These are phyloP conservation scores for Brettanomyces bruxellensis DNA, from an alignment of 805 yeast species.

Conservation along the genomic window DNA sequence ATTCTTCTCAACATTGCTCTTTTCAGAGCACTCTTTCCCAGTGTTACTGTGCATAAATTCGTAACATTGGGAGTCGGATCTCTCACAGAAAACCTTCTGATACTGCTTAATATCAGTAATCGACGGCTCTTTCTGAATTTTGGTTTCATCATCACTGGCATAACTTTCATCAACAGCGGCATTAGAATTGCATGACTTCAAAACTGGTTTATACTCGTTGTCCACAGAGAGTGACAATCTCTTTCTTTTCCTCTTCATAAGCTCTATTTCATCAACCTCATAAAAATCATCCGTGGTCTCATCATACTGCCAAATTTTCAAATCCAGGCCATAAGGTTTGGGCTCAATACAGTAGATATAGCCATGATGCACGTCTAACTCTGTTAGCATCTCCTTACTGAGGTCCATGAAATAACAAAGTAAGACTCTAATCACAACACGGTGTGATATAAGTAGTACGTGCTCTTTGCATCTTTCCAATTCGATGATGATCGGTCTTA, in stretches of 20 bases:
- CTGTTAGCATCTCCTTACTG: constrained; percentile 28
- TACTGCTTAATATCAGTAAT: constrained; percentile 4
- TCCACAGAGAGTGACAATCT: constrained; percentile 20
- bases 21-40: no score
- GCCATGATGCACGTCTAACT: constrained; percentile 28
- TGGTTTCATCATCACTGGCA: constrained; percentile 1
- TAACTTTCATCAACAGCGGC: constrained; percentile 11
- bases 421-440: constrained; percentile 27
- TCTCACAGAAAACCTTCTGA: constrained; percentile 10
- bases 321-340: constrained; percentile 29
- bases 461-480: constrained; percentile 27
- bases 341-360: constrained; percentile 29
- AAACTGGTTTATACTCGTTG: constrained; percentile 13
- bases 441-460: constrained; percentile 26
- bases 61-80: constrained; percentile 24
- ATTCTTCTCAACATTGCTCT: no score
- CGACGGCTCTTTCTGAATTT: constrained; percentile 3
- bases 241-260: constrained; percentile 25
- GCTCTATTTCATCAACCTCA: constrained; percentile 29
- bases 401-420: constrained; percentile 30
- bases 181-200: constrained; percentile 5
- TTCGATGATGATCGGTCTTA: constrained; percentile 28
- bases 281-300: constrained; percentile 26
- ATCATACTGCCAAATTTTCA: constrained; percentile 29
- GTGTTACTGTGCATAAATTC: constrained; percentile 14